Evolutionary conservation across 768 basidiomycete species (phyloP).

Genomic region (Naematelia encephala): DNA sequence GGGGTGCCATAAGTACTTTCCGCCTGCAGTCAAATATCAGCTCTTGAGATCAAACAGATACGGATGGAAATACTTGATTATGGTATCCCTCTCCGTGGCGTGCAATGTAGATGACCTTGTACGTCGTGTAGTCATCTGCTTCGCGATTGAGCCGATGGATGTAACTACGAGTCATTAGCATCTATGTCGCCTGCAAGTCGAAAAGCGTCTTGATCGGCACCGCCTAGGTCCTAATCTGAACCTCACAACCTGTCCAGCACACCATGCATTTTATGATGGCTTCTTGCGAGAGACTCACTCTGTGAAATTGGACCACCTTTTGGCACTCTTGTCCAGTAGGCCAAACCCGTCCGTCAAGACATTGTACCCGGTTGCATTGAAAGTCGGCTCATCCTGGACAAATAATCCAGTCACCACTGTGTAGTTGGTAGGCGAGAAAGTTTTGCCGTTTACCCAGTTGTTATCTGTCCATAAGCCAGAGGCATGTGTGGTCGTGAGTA

Average conservation of each 20-base stretch:
- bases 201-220: too few species aligned
- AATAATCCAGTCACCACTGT: conserved; percentile 9
- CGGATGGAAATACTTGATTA: background rate
- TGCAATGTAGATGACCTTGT: conserved; percentile 40
- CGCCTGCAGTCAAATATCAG: conserved; percentile 3
- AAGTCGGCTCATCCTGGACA: conserved; percentile 1
- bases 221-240: too few species aligned
- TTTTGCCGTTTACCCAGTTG: background rate
- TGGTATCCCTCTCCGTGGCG: conserved; percentile 40
- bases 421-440: conserved; percentile 8
- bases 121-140: conserved; percentile 24
- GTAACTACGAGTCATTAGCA: background rate
- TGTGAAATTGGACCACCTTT: conserved; percentile 27
- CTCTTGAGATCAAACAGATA: background rate
- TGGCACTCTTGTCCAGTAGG: conserved; percentile 8
- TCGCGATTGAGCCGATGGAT: conserved; percentile 24
- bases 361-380: conserved; percentile 9
- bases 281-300: background rate
- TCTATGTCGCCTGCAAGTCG: too few species aligned
- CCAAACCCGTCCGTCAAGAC: conserved; percentile 9
- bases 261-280: too few species aligned
- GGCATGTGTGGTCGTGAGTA: background rate
- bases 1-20: conserved; percentile 13
- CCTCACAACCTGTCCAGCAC: too few species aligned
- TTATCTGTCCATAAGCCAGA: background rate